Evolutionary conservation across 805 yeast genomes (phyloP).

Genomic region (Saccharomycopsis schoenii): DNA sequence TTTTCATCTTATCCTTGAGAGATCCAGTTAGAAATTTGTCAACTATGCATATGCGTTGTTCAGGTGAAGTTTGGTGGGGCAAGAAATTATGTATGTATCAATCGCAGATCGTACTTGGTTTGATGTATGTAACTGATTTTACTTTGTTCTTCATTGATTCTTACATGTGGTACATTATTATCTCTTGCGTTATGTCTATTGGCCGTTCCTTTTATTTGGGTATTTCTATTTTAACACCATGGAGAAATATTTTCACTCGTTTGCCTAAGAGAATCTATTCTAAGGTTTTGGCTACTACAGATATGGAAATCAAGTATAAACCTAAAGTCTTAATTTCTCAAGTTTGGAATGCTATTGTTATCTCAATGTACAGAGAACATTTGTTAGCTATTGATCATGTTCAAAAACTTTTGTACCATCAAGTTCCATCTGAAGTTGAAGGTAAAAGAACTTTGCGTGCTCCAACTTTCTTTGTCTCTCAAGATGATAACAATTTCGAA

Average conservation of each 20-base stretch:
- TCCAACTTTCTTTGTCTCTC: constrained; percentile 96
- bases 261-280: constrained; percentile 98
- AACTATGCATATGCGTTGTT: constrained; percentile 82
- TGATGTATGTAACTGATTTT: constrained; percentile 89
- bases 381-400: constrained; percentile 96
- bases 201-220: constrained; percentile 98
- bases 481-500: constrained; percentile 86
- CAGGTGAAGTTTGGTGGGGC: constrained; percentile 83
- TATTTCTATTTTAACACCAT: constrained; percentile 96
- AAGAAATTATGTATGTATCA: constrained; percentile 70
- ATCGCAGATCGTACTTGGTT: constrained; percentile 79
- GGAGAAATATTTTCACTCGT: constrained; percentile 98
- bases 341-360: constrained; percentile 98
- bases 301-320: constrained; percentile 97
- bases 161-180: constrained; percentile 95
- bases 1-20: constrained; percentile 77
- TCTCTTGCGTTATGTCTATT: constrained; percentile 90
- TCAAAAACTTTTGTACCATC: constrained; percentile 93
- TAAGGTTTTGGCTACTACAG: constrained; percentile 94
- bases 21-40: constrained; percentile 92
- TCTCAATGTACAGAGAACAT: constrained; percentile 99
- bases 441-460: constrained; percentile 98
- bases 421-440: constrained; percentile 96
- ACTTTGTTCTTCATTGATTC: constrained; percentile 97
- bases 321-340: constrained; percentile 97